These are phyloP conservation scores for Aquilaria agallochum DNA, from an alignment of 441 rosid genomes.

Conservation along the genomic window DNA sequence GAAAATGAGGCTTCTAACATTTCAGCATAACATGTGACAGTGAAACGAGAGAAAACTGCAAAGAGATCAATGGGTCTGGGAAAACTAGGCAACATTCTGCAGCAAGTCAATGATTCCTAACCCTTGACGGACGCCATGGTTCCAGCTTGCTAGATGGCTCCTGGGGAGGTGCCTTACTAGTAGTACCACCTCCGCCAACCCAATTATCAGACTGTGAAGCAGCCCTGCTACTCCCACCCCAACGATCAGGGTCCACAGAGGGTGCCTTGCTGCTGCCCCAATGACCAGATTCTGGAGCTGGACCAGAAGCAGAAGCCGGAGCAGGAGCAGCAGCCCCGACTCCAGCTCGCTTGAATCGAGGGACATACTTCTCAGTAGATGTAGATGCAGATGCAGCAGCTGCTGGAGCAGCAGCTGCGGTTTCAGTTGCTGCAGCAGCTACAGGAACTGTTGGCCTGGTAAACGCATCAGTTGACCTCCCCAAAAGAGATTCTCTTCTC, in stretches of 20 bases:
- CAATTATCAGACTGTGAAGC: constrained; percentile 38
- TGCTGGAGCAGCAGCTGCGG: constrained; percentile 15
- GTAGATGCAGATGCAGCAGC: constrained; percentile 5
- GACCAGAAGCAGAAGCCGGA: constrained; percentile 19
- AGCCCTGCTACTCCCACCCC: constrained; percentile 31
- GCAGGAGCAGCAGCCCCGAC: constrained; percentile 35
- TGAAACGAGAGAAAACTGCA: too few relatives aligned
- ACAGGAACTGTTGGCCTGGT: constrained; percentile 44
- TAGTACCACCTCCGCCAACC: constrained; percentile 21
- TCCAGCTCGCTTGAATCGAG: constrained; percentile 20
- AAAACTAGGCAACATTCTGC: too few relatives aligned
- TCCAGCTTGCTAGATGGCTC: constrained; percentile 11
- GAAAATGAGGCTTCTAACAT: too few relatives aligned
- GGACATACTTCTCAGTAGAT: background rate
- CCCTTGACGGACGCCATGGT: constrained; percentile 18
- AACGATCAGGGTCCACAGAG: constrained; percentile 38
- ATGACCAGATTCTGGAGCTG: constrained; percentile 23
- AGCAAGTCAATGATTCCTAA: background rate
- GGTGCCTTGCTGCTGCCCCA: constrained; percentile 31
- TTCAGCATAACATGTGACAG: too few relatives aligned
- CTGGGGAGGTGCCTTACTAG: constrained; percentile 6
- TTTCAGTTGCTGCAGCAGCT: constrained; percentile 28
- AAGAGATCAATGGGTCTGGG: too few relatives aligned
- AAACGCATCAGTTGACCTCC: constrained; percentile 33
- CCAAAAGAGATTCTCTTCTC: constrained; percentile 57